A percentile compares a stretch with the other conserved stretches of the same genome.
These are phyloP conservation scores for Tetracentron sinense DNA, from an alignment of 164 flowering plant genomes.

Conservation along the genomic window DNA sequence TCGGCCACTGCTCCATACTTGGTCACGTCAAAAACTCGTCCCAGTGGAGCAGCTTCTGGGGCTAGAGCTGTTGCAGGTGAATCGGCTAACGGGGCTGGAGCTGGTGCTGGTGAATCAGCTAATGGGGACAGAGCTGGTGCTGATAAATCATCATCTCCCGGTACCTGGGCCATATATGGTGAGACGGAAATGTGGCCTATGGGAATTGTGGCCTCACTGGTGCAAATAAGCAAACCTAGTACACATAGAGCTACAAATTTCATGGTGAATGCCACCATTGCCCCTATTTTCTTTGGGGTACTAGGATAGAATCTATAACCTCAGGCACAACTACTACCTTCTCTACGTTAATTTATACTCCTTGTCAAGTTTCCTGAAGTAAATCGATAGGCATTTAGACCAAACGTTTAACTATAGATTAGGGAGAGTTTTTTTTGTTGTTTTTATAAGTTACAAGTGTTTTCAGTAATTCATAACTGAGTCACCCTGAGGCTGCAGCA, in stretches of 20 bases:
- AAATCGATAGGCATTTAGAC: too few relatives aligned
- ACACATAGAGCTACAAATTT: background rate
- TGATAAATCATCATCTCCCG: too few relatives aligned
- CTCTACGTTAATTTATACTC: too few relatives aligned
- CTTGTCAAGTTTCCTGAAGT: too few relatives aligned
- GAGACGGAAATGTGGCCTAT: background rate
- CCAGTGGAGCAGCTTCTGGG: background rate
- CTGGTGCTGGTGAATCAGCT: background rate
- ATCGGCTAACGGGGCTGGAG: background rate
- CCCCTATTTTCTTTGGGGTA: background rate
- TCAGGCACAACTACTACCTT: background rate
- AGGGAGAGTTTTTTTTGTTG: too few relatives aligned
- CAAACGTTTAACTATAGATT: too few relatives aligned
- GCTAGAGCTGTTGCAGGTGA: background rate
- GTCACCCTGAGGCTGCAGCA: too few relatives aligned
- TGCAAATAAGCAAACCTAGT: background rate
- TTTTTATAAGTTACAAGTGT: too few relatives aligned
- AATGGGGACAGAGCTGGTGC: background rate
- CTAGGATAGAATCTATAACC: background rate
- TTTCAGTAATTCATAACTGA: too few relatives aligned
- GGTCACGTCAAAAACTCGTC: constrained; percentile 29
- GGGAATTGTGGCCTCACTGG: background rate
- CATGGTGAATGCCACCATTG: background rate
- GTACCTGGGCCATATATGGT: too few relatives aligned
- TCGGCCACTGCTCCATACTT: constrained; percentile 29